phyloP scores from a whole-genome alignment of 1,139 yeast genomes.

The Taphrina flavorubra region DNA sequence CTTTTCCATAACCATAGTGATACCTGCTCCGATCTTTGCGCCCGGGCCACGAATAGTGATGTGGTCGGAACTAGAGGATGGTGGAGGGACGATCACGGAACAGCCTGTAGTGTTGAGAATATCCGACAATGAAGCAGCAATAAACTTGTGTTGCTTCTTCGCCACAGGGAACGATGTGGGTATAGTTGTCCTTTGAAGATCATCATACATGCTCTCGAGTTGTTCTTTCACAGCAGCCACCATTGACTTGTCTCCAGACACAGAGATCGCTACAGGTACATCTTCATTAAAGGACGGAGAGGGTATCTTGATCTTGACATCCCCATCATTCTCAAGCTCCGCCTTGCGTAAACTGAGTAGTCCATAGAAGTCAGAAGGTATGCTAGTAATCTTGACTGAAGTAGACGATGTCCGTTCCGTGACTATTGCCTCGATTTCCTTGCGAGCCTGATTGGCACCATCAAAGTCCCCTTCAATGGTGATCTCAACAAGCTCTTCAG shows the following conservation, averaged over 20 bases:
- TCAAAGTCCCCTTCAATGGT: conserved; percentile 83
- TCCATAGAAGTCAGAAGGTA: conserved; percentile 53
- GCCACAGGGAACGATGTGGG: conserved; percentile 60
- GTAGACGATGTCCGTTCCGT: conserved; percentile 55
- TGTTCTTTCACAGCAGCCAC: conserved; percentile 60
- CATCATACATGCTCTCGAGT: conserved; percentile 58
- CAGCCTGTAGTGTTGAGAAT: conserved; percentile 66
- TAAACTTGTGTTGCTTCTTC: conserved; percentile 59
- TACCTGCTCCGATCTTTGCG: conserved; percentile 64
- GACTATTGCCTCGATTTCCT: conserved; percentile 73
- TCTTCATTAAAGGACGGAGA: conserved; percentile 25
- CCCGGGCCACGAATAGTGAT: conserved; percentile 67
- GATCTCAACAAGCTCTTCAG: conserved; percentile 65
- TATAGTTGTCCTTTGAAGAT: conserved; percentile 51
- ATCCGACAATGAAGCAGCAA: conserved; percentile 51
- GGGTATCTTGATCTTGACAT: conserved; percentile 54
- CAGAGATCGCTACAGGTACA: conserved; percentile 51
- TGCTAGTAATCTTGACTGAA: conserved; percentile 51
- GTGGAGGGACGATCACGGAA: conserved; percentile 64
- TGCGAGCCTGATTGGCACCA: conserved; percentile 77
- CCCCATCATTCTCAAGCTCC: conserved; percentile 46
- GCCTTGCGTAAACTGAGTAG: conserved; percentile 44
- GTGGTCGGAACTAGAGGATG: conserved; percentile 52
- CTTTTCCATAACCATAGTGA: conserved; percentile 60
- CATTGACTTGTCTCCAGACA: conserved; percentile 70